Evolutionary conservation across 306 rosid genomes (phyloP), one percentile per base, ranked within the genome.

Genomic region (Trifolium fragiferum): DNA sequence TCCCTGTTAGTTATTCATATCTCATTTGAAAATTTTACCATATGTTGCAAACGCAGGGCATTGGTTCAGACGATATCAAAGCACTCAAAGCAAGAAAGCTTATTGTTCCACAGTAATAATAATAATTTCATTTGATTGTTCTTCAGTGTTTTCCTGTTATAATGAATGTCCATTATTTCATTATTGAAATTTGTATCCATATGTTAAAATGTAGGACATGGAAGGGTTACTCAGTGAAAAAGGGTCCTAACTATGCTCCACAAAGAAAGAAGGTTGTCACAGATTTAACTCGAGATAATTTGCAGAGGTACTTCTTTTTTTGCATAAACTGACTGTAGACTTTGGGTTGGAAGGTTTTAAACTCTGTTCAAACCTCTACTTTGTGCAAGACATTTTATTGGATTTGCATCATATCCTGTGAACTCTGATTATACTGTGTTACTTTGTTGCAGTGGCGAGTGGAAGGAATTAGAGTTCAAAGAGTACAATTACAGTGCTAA

Each of bases 381-480:
- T 38, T 65, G 30, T 64, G 70, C 3, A 37, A 35, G 68, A 68
- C 57, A 14, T 74, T 80, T 75, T 64, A 49, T 16, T 76, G 20
- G 10, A 71, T 73, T 66, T 15, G 33, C 44, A 46, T 16, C 58
- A 40, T 23, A 58, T 74, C 69, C 27, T 63, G 69, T 85, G 83
- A 74, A 74, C 20, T 62, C 58, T 53, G 44, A 58, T 14, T 76
- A 50, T 66, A 60, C 32, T 60, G n/a, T 55, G 66, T 70, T 70
- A 7, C 65, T 53, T 66, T 55, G 35, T 75, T 72, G 47, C 80
- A 93, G 99, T 44, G 95, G 97, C 13, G 92, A 88, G 67, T 94
- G 96, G 97, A 94, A 86, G 71, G 86, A 87, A 16, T 14, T 78
- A 41, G 97, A 94, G 79, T 94, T 88, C 89, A 94, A 94, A 59